Percentiles rank a stretch among this genome's conserved stretches.
These are phyloP conservation scores for Saturnispora quitensis DNA, from an alignment of 805 yeast genomes.

Conservation along the genomic window DNA sequence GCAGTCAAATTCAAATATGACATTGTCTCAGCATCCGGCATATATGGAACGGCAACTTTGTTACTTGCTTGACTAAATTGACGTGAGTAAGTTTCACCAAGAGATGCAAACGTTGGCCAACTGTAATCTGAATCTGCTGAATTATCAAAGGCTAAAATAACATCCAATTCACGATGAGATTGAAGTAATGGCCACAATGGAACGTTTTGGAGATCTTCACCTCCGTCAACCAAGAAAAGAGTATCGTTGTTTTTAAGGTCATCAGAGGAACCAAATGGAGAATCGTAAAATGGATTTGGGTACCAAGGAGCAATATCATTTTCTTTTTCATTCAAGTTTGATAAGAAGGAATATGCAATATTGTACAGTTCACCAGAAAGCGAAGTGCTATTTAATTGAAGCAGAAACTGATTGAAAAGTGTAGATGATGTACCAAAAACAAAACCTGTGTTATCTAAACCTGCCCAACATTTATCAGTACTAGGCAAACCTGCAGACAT, in stretches of 20 bases:
- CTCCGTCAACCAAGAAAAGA: constrained; percentile 66
- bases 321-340: constrained; percentile 34
- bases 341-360: constrained; percentile 38
- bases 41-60: constrained; percentile 66
- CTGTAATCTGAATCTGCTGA: constrained; percentile 49
- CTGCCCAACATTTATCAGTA: constrained; percentile 43
- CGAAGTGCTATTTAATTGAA: constrained; percentile 48
- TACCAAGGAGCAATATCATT: constrained; percentile 61
- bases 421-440: constrained; percentile 78
- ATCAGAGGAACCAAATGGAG: constrained; percentile 30
- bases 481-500: constrained; percentile 47
- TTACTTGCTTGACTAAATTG: constrained; percentile 46
- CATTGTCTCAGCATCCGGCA: constrained; percentile 62
- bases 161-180: constrained; percentile 51
- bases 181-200: constrained; percentile 61
- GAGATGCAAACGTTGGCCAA: constrained; percentile 65
- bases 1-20: constrained; percentile 50
- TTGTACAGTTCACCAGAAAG: constrained; percentile 37
- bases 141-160: constrained; percentile 57
- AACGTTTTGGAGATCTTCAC: constrained; percentile 65
- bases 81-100: constrained; percentile 47
- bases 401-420: constrained; percentile 59
- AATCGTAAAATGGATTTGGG: constrained; percentile 62
- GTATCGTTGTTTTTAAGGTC: constrained; percentile 33
- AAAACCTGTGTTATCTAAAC: constrained; percentile 77